Evolutionary conservation across 768 basidiomycete genomes (phyloP).

Genomic region (Leucocoprinus birnbaumii): DNA sequence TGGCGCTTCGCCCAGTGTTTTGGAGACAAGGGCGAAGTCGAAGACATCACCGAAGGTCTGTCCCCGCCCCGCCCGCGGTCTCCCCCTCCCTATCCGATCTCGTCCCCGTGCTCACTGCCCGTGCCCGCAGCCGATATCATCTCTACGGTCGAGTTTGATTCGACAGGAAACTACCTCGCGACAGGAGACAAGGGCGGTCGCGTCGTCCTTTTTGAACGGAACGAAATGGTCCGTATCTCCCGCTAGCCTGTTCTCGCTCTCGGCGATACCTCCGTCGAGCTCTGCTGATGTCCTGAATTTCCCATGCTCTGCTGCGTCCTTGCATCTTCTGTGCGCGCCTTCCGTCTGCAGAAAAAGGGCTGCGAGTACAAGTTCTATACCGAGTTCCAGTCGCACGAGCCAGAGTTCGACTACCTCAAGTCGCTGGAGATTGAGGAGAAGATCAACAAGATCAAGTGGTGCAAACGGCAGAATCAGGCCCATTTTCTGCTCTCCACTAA

Average conservation of each 20-base stretch:
- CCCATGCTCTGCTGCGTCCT: constrained; percentile 7
- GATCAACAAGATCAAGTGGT: constrained; percentile 99
- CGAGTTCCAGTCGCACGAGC: constrained; percentile 99
- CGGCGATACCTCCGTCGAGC: constrained; percentile 13
- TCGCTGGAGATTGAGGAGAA: constrained; percentile 99
- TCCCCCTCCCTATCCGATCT: constrained; percentile 2
- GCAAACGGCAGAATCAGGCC: constrained; percentile 94
- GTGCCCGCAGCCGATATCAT: constrained; percentile 91
- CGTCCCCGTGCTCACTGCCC: constrained; percentile 12
- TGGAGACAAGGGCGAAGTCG: constrained; percentile 99
- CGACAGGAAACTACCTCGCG: constrained; percentile 98
- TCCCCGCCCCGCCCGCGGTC: too few species aligned
- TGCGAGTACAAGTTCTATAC: constrained; percentile 99
- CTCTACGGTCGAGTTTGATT: constrained; percentile 99
- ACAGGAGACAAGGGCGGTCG: constrained; percentile 99
- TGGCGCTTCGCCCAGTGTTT: constrained; percentile 99
- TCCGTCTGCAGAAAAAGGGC: constrained; percentile 81
- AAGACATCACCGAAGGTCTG: constrained; percentile 98
- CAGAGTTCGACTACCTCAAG: constrained; percentile 99
- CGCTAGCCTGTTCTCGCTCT: constrained; percentile 16
- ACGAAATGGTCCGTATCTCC: constrained; percentile 73
- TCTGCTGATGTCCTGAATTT: neutral
- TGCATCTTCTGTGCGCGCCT: constrained; percentile 13
- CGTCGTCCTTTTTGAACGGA: constrained; percentile 97
- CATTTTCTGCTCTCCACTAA: constrained; percentile 98